phyloP scores from a whole-genome alignment of 768 basidiomycete genomes.

The Boletus pseudo-olivaceus region DNA sequence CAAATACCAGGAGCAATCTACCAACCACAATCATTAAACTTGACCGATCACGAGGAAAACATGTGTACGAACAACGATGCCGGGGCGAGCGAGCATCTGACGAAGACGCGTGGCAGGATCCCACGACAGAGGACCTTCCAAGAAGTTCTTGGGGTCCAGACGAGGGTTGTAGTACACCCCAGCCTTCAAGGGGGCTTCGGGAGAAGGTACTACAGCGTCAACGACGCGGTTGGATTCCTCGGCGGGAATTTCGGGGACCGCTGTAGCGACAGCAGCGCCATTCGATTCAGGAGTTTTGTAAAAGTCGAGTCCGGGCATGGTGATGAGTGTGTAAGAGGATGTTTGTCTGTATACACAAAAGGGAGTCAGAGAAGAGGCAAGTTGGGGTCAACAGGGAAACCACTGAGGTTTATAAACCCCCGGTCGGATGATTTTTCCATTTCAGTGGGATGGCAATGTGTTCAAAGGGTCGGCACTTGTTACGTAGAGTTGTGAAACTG shows the following conservation, averaged over 20 bases:
- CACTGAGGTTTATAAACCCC: slow-evolving; percentile 21
- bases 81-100: slow-evolving; percentile 65
- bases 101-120: slow-evolving; percentile 72
- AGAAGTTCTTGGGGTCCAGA: slow-evolving; percentile 63
- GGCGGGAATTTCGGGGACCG: slow-evolving; percentile 3
- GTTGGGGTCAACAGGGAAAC: neutral
- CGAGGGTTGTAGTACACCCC: slow-evolving; percentile 62
- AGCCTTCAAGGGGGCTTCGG: slow-evolving; percentile 9
- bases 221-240: neutral
- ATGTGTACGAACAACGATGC: slow-evolving; percentile 60
- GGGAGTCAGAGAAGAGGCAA: slow-evolving; percentile 12
- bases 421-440: slow-evolving; percentile 14
- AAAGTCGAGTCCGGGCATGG: slow-evolving; percentile 36
- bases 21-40: neutral
- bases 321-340: slow-evolving; percentile 3
- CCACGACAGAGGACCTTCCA: slow-evolving; percentile 63
- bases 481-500: slow-evolving; percentile 21
- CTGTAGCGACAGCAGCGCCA: neutral
- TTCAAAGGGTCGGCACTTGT: slow-evolving; percentile 21
- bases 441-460: slow-evolving; percentile 8
- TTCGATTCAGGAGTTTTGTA: slow-evolving; percentile 20
- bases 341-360: slow-evolving; percentile 21
- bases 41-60: neutral
- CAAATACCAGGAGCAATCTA: slow-evolving; percentile 78
- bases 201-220: slow-evolving; percentile 2